phyloP scores from a whole-genome alignment of 257 asterid species.

The Plantago elongata region DNA sequence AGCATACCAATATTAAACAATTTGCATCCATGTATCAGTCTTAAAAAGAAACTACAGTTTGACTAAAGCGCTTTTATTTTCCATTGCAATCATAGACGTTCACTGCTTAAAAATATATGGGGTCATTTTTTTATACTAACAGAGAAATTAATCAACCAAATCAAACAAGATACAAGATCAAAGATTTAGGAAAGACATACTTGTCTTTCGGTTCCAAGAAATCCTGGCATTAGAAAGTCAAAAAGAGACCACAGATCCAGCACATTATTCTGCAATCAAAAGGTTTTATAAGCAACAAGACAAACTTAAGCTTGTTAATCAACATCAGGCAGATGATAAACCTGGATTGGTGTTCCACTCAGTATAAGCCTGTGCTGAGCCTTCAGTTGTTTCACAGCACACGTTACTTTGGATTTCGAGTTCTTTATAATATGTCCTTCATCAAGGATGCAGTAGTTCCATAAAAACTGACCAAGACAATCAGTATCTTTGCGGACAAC shows the following conservation, averaged over 20 bases:
- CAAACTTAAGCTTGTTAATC: slow-evolving; percentile 15
- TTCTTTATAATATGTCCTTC: slow-evolving; percentile 98
- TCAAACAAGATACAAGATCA: slow-evolving; percentile 8
- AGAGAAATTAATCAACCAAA: not conserved
- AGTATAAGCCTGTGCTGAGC: slow-evolving; percentile 94
- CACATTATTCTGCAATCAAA: slow-evolving; percentile 84
- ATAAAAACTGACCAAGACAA: slow-evolving; percentile 54
- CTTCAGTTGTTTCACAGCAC: slow-evolving; percentile 89
- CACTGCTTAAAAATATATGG: not conserved
- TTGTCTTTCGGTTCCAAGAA: slow-evolving; percentile 99
- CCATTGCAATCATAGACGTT: not conserved
- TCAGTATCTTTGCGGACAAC: slow-evolving; percentile 94
- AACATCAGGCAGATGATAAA: slow-evolving; percentile 28
- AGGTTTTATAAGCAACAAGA: slow-evolving; percentile 27
- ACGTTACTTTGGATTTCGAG: slow-evolving; percentile 83
- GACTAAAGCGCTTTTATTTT: not conserved
- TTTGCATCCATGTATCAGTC: too few species aligned
- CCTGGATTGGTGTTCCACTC: slow-evolving; percentile 99
- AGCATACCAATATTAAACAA: too few species aligned
- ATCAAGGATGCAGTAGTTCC: slow-evolving; percentile 96
- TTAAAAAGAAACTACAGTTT: too few species aligned
- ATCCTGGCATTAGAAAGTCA: slow-evolving; percentile 99
- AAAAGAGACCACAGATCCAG: slow-evolving; percentile 99
- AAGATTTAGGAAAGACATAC: slow-evolving; percentile 42
- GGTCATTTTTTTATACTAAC: slow-evolving; percentile 8